Evolutionary conservation across 2,329 filamentous ascomycete genomes (phyloP).

Genomic region (Chaetomium globosum): DNA sequence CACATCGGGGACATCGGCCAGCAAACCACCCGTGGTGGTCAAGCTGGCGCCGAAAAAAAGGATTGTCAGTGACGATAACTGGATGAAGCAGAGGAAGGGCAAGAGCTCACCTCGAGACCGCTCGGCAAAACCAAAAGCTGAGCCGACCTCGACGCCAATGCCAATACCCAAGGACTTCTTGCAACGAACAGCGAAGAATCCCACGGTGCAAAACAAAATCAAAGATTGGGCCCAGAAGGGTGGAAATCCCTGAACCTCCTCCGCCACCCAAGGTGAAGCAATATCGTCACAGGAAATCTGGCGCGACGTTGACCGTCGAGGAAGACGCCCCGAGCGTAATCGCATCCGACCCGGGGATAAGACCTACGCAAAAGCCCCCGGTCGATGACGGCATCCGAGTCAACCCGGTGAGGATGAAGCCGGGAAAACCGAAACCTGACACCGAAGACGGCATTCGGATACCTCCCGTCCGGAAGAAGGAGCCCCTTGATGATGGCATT

Average conservation of each 20-base stretch:
- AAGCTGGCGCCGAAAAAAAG: slow-evolving; percentile 78
- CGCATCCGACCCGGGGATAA: slow-evolving; percentile 27
- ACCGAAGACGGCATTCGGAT: slow-evolving; percentile 34
- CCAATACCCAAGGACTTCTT: slow-evolving; percentile 63
- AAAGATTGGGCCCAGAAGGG: slow-evolving; percentile 62
- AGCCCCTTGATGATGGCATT: slow-evolving; percentile 37
- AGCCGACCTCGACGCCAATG: slow-evolving; percentile 36
- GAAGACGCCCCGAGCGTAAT: slow-evolving; percentile 35
- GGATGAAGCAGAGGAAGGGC: slow-evolving; percentile 64
- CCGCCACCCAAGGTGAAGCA: slow-evolving; percentile 39
- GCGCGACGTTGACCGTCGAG: slow-evolving; percentile 44
- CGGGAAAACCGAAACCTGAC: slow-evolving; percentile 22
- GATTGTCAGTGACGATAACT: slow-evolving; percentile 90
- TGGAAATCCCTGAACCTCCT: slow-evolving; percentile 53
- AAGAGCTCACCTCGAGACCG: slow-evolving; percentile 48
- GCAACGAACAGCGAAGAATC: slow-evolving; percentile 56
- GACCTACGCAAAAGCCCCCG: slow-evolving; percentile 17
- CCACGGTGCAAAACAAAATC: slow-evolving; percentile 61
- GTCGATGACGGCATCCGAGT: slow-evolving; percentile 30
- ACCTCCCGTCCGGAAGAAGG: slow-evolving; percentile 37
- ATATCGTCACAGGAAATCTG: slow-evolving; percentile 37
- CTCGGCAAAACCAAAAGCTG: slow-evolving; percentile 40
- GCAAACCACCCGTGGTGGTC: slow-evolving; percentile 46
- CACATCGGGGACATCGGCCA: slow-evolving; percentile 36
- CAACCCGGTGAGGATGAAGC: slow-evolving; percentile 29